Evolutionary conservation across 2,329 filamentous ascomycete genomes (phyloP).

Genomic region (Hymenoscyphus occultus): DNA sequence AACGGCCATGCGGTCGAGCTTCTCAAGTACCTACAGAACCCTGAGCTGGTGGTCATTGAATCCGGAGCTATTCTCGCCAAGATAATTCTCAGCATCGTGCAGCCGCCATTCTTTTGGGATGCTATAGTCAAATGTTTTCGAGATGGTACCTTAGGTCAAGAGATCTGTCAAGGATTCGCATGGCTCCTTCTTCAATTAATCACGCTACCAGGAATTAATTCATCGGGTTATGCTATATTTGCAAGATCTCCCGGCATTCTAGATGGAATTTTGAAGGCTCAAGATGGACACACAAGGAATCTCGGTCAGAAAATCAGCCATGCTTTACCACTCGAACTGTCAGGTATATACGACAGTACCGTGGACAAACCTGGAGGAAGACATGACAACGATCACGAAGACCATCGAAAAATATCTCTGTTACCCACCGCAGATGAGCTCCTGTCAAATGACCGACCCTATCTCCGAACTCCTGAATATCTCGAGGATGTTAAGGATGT

Average conservation of each 20-base stretch:
- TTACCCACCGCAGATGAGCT: conserved; percentile 67
- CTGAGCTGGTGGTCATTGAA: conserved; percentile 24
- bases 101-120: conserved; percentile 52
- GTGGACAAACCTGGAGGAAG: conserved; percentile 55
- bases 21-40: conserved; percentile 38
- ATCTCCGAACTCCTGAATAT: conserved; percentile 52
- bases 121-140: conserved; percentile 33
- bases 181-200: conserved; percentile 47
- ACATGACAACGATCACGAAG: conserved; percentile 68
- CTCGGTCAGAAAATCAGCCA: conserved; percentile 42
- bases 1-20: conserved; percentile 39
- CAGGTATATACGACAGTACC: conserved; percentile 18
- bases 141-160: conserved; percentile 29
- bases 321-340: conserved; percentile 28
- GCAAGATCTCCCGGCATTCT: conserved; percentile 33
- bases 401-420: conserved; percentile 61
- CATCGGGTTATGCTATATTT: conserved; percentile 29
- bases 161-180: conserved; percentile 37
- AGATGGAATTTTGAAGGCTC: conserved; percentile 23
- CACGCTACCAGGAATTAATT: conserved; percentile 32
- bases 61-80: conserved; percentile 40
- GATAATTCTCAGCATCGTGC: conserved; percentile 45
- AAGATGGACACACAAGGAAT: conserved; percentile 30
- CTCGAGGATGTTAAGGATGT: conserved; percentile 41
- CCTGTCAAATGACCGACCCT: conserved; percentile 48